phyloP scores from a whole-genome alignment of 2,329 filamentous ascomycete genomes.

The Diplodia scrobiculata region DNA sequence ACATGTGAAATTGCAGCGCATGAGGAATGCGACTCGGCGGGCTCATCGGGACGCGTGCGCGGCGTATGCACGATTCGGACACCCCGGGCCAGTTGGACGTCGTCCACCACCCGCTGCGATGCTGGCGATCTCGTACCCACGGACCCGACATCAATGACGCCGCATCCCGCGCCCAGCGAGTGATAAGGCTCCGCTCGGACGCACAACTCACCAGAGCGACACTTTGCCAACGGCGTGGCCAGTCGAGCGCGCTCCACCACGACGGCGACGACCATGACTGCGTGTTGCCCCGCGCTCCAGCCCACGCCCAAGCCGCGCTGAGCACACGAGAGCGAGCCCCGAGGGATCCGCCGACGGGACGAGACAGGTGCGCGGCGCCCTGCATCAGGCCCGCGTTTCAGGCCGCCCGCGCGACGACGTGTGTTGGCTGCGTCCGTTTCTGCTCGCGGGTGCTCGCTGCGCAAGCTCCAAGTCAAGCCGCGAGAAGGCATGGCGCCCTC shows the following conservation, averaged over 20 bases:
- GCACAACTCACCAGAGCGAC: neutral
- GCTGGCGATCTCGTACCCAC: conserved; percentile 3
- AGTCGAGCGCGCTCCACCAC: conserved; percentile 3
- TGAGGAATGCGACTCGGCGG: neutral
- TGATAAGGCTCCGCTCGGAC: conserved; percentile 8
- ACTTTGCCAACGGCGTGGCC: conserved; percentile 1
- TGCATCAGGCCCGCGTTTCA: conserved; percentile 7
- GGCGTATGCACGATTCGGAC: conserved; percentile 14
- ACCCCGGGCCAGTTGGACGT: too few species aligned
- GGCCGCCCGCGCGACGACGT: conserved; percentile 11
- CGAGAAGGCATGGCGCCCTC: conserved; percentile 42
- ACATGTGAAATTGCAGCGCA: neutral
- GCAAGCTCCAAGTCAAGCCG: neutral
- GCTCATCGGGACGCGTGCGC: conserved; percentile 7
- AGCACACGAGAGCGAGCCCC: conserved; percentile 10
- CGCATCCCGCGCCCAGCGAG: conserved; percentile 13
- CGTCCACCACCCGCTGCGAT: neutral
- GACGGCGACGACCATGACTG: conserved; percentile 12
- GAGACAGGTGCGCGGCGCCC: conserved; percentile 24
- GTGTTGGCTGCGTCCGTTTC: conserved; percentile 20
- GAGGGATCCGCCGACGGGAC: conserved; percentile 12
- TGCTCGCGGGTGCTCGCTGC: conserved; percentile 8
- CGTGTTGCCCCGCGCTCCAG: conserved; percentile 10
- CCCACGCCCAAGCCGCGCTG: conserved; percentile 23
- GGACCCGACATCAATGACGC: conserved; percentile 23